Evolutionary conservation across 495 filamentous ascomycete genomes (phyloP), one percentile per base, ranked within the genome.

Genomic region (Penicilliopsis zonata): DNA sequence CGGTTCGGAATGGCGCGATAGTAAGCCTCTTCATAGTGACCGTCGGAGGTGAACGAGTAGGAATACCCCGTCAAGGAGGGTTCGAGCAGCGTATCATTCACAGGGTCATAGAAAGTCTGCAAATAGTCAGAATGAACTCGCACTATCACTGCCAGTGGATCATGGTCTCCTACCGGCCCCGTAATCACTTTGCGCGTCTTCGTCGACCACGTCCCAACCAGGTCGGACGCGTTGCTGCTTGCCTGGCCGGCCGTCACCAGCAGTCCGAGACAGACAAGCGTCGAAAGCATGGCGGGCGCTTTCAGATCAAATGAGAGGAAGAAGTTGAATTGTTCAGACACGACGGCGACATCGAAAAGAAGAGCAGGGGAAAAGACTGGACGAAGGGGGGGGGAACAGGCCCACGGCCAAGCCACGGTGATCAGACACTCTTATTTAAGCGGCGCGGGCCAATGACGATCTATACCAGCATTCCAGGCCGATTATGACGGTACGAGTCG

Each of bases 181-280:
- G 82, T 86, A 20, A 84, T 45, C 18, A 82, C 80, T 19, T 70
- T 67, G 41, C 67, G 69, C 23, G 78, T 81, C 56, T 86, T 87
- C 16, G 75, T 78, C 4, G 76, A 73, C 82, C 82, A 87, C 34
- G 82, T 86, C 29, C 82, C 82, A 14, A 72, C 66, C 18, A 85
- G 57, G 34, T 74, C 52, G 26, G 50, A 13, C 3, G 15, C 50
- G 5, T 55, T 49, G 35, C 48, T 59, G 13, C 48, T 43, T 18
- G 46, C 43, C n/a, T 47, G 43, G 27, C 51, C 59, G 10, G 46
- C 53, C 13, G 49, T 43, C 5, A 32, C 38, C n/a, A 50, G 36
- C 18, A 61, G 28, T 29, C 24, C 31, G 44, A 48, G 46, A 31
- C 44, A 41, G 22, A 33, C 47, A 33, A 55, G 37, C 38, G 46